phyloP scores from a whole-genome alignment of 129 eudicot genomes.

The Flaveria brownii region DNA sequence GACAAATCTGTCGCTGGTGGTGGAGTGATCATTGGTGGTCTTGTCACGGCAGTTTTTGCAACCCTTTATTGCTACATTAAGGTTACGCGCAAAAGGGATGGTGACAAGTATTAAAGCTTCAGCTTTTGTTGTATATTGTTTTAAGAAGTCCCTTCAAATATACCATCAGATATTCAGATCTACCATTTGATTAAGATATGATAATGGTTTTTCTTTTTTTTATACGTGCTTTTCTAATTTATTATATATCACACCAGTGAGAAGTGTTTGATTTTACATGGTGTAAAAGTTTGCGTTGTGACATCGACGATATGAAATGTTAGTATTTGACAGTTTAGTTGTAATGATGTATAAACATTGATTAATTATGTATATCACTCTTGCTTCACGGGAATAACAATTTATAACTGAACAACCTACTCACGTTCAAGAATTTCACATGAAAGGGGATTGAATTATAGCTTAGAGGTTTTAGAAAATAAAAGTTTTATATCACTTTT shows the following conservation, averaged over 20 bases:
- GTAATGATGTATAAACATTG: not conserved
- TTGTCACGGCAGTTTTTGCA: conserved; percentile 51
- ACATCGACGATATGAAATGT: not conserved
- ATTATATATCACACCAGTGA: not conserved
- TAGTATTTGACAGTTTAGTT: not conserved
- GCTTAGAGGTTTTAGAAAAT: too few relatives aligned
- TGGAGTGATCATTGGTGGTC: conserved; percentile 71
- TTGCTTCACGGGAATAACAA: not conserved
- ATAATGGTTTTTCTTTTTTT: conserved; percentile 10
- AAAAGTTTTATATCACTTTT: too few relatives aligned
- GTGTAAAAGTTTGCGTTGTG: not conserved
- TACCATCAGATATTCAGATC: not conserved
- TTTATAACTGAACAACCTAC: too few relatives aligned
- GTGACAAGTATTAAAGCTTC: conserved; percentile 8
- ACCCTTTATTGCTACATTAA: conserved; percentile 66
- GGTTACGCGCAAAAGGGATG: conserved; percentile 47
- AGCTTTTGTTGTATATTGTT: not conserved
- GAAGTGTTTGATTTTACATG: not conserved
- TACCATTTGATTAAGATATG: conserved; percentile 27
- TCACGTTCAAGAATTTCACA: too few relatives aligned
- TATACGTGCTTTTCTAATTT: not conserved
- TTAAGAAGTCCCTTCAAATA: not conserved
- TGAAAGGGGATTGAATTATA: too few relatives aligned
- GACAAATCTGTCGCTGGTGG: conserved; percentile 58
- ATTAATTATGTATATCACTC: not conserved